Base-by-base conservation (phyloP, 495 filamentous ascomycete species). In the Podospora pseudopauciseta region DNA sequence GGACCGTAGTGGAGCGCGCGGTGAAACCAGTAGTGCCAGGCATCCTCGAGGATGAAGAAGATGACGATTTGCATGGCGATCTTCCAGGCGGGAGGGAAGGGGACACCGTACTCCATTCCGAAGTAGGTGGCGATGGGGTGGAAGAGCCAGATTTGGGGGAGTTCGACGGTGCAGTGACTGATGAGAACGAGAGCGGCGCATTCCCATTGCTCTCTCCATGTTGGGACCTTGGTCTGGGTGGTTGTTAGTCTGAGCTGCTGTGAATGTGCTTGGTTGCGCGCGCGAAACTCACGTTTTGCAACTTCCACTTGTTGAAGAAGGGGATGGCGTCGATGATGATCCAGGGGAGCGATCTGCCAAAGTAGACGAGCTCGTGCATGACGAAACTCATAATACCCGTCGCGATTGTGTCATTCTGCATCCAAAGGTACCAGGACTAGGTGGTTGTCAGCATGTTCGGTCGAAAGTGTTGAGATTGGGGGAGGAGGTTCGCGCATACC, bases 121-220 rank as follows among this genome's bases (percentile, higher is more conserved):
- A 92, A 93, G 78, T 87, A 96, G 76, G 93, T 90, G 49, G 94
- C 94, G 86, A 98, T 89, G n/a, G 95, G 95, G 81, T 99, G 95
- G 85, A 99, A 99, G 66, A 97, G 86, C 95, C 95, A 99, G 75
- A 99, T 99, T 79, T 98, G 96, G 56, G 95, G 94, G 4, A 99
- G 84, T 77, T 99, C 95, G 71, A 98, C 95, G 58, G 95, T 98
- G 80, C 97, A 95, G 79, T 99, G 95, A 74, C 86, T 90, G 65
- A 99, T 82, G 61, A 99, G 88, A 54, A 99, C 95, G 68, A 97
- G 86, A 69, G 86, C 89, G 18, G 95, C 93, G 80, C 95, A 99
- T 70, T 92, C 87, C 91, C 92, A 97, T 81, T 99, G 95, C 74
- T 99, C 95, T 68, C 86, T 88, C 66, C 88, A 83, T 1, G 93